Evolutionary conservation across 148 eudicot species (phyloP).

Genomic region (Rhododendron ovatum): DNA sequence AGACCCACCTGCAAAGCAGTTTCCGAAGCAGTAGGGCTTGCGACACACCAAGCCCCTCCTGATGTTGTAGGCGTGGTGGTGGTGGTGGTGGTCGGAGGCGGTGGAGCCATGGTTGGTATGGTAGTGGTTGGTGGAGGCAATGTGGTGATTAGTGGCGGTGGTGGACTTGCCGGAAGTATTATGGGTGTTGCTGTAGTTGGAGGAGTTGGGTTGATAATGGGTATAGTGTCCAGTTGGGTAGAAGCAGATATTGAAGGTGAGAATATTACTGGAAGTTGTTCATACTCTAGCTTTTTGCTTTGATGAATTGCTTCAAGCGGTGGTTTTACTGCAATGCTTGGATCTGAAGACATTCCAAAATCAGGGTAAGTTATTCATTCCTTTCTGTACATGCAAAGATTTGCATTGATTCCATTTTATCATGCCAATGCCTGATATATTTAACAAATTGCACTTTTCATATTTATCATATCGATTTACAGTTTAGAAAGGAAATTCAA

Average conservation of each 20-base stretch:
- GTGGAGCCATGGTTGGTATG: conserved; percentile 13
- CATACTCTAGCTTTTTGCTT: conserved; percentile 21
- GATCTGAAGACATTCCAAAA: conserved; percentile 40
- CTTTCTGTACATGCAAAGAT: background rate
- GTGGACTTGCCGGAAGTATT: conserved; percentile 24
- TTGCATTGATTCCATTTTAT: background rate
- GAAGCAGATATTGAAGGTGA: conserved; percentile 18
- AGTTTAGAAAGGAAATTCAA: background rate
- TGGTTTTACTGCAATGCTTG: conserved; percentile 35
- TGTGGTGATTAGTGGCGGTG: conserved; percentile 33
- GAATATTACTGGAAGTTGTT: conserved; percentile 23
- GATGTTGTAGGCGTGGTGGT: conserved; percentile 35
- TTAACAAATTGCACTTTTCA: background rate
- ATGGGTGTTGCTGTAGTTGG: conserved; percentile 26
- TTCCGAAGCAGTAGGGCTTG: conserved; percentile 61
- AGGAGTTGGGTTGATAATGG: conserved; percentile 45
- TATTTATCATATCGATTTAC: background rate
- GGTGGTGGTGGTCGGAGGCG: conserved; percentile 18
- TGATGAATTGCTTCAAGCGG: conserved; percentile 28
- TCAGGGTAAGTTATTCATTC: background rate
- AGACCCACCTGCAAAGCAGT: conserved; percentile 86
- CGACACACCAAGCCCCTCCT: conserved; percentile 91
- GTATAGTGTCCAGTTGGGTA: conserved; percentile 35
- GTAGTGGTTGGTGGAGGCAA: conserved; percentile 41
- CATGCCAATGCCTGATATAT: background rate